A percentile compares a stretch with the other conserved stretches of the same genome.
Conservation (phyloP, 2,329 filamentous ascomycete genomes). For the Fusarium humuli region DNA sequence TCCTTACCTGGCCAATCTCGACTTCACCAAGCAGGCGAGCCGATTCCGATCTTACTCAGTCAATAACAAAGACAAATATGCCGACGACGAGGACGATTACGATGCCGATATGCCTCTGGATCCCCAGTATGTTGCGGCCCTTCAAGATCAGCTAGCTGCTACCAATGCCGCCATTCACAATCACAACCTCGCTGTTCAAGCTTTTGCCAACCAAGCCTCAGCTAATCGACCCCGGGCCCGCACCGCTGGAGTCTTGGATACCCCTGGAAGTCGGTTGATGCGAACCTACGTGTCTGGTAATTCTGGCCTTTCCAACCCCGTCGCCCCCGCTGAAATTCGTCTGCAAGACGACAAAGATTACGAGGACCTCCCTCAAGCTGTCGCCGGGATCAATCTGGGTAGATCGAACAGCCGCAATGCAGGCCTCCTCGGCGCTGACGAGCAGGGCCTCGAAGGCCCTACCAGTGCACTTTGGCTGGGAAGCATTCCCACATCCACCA, state of each 20-base stretch:
- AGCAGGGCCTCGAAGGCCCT: conserved; percentile 85
- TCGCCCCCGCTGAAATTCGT: conserved; percentile 80
- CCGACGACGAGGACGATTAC: conserved; percentile 86
- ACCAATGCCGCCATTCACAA: conserved; percentile 81
- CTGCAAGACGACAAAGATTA: conserved; percentile 81
- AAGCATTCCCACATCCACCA: conserved; percentile 96
- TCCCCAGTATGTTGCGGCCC: conserved; percentile 68
- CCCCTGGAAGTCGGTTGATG: conserved; percentile 73
- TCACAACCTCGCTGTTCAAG: conserved; percentile 93
- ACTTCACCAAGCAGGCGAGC: conserved; percentile 81
- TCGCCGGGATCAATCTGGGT: conserved; percentile 82
- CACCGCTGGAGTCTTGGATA: conserved; percentile 91
- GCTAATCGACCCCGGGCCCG: conserved; percentile 86
- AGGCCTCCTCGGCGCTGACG: conserved; percentile 76
- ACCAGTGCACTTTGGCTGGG: conserved; percentile 97
- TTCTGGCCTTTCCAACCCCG: conserved; percentile 76
- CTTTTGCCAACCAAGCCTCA: conserved; percentile 86
- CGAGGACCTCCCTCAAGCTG: conserved; percentile 82
- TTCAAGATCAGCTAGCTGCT: conserved; percentile 72
- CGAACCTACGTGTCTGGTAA: conserved; percentile 81
- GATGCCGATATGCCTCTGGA: conserved; percentile 65
- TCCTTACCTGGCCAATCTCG: conserved; percentile 79
- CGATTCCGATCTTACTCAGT: conserved; percentile 98
- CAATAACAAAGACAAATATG: conserved; percentile 98
- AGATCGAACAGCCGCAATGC: conserved; percentile 74